phyloP scores from a whole-genome alignment of 768 basidiomycete species.

The Hygrophoropsis aurantiaca region DNA sequence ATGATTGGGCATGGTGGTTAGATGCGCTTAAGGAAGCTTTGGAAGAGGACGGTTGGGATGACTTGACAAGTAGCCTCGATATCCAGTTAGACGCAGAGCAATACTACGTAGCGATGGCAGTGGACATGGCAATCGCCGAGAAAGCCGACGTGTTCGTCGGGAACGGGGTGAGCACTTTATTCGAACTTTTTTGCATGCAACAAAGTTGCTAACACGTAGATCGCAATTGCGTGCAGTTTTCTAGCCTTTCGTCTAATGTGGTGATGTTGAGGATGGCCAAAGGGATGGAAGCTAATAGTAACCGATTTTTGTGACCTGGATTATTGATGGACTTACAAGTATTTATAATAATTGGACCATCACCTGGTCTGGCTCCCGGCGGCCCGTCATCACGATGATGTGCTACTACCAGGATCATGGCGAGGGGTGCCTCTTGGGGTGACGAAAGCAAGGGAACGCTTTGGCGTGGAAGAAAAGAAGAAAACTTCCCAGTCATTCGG shows the following conservation, averaged over 20 bases:
- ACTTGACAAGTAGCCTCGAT: conserved; percentile 43
- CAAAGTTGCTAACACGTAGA: not conserved
- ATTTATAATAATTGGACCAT: not conserved
- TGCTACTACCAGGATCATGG: too few species aligned
- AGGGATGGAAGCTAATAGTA: conserved; percentile 38
- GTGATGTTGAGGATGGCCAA: conserved; percentile 46
- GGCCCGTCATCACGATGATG: too few species aligned
- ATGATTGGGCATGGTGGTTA: conserved; percentile 47
- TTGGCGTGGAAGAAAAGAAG: too few species aligned
- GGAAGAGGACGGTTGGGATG: conserved; percentile 48
- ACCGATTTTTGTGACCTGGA: conserved; percentile 39
- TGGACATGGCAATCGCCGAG: conserved; percentile 63
- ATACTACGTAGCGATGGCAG: conserved; percentile 46
- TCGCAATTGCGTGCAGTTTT: conserved; percentile 31
- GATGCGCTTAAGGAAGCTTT: conserved; percentile 37
- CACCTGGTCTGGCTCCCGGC: too few species aligned
- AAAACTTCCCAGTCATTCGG: too few species aligned
- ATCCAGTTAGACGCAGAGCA: conserved; percentile 46
- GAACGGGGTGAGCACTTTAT: conserved; percentile 49
- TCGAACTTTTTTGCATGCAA: not conserved
- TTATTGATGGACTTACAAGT: not conserved
- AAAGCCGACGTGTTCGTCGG: conserved; percentile 60
- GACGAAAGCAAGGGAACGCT: too few species aligned
- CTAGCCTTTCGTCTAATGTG: conserved; percentile 51
- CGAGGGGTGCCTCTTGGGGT: too few species aligned